These are phyloP conservation scores for Lagenidium sp. DNA, from an alignment of 352 stramenopile species.

Conservation along the genomic window DNA sequence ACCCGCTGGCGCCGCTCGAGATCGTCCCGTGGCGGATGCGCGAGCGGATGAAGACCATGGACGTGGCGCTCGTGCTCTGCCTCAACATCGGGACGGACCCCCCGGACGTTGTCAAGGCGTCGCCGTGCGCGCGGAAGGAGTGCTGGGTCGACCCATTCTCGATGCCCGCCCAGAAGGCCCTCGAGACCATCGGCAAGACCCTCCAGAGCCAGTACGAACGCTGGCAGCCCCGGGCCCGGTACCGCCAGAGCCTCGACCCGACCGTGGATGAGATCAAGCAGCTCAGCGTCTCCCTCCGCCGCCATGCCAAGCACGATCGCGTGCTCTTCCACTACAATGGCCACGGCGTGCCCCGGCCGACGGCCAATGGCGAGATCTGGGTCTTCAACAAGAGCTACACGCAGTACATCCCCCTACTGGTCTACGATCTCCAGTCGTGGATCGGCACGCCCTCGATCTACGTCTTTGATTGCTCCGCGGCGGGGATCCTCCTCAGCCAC, in stretches of 20 bases:
- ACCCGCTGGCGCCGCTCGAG: conserved; percentile 17
- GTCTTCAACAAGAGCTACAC: conserved; percentile 99
- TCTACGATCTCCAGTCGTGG: conserved; percentile 94
- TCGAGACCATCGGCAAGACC: conserved; percentile 94
- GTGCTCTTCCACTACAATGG: conserved; percentile 99
- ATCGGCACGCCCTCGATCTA: conserved; percentile 93
- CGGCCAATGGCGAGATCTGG: conserved; percentile 97
- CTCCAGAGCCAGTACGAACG: conserved; percentile 94
- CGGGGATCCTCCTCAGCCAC: conserved; percentile 93
- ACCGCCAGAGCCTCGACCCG: conserved; percentile 93
- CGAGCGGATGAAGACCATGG: conserved; percentile 88
- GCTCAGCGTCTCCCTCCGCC: conserved; percentile 89
- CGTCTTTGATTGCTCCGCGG: conserved; percentile 97
- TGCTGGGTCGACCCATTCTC: conserved; percentile 98
- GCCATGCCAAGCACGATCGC: conserved; percentile 89
- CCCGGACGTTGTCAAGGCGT: conserved; percentile 95
- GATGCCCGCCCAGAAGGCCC: conserved; percentile 91
- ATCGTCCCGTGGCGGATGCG: conserved; percentile 82
- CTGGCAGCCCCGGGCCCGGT: conserved; percentile 93
- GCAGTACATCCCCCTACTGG: conserved; percentile 98
- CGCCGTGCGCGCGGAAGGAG: conserved; percentile 94
- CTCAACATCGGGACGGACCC: conserved; percentile 98
- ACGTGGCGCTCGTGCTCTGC: conserved; percentile 95
- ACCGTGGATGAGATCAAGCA: conserved; percentile 95
- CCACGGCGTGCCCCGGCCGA: conserved; percentile 97